Evolutionary conservation across 257 asterid species (phyloP).

Genomic region (Fraxinus americana): DNA sequence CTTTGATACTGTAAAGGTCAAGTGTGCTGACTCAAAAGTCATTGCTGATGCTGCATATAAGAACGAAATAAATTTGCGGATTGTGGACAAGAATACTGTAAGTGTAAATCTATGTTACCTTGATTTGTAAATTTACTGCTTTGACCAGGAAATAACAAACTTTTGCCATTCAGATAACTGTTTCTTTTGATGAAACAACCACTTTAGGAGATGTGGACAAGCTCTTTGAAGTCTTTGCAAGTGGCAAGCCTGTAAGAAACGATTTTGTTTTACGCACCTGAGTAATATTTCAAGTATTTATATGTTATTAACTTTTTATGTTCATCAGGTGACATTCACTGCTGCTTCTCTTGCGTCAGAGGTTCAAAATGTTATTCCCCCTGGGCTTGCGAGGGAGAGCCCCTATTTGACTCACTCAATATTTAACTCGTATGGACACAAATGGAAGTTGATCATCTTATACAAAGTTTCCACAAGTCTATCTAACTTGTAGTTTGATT

Average conservation of each 20-base stretch:
- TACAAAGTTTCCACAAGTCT: conserved; percentile 9
- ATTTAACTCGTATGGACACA: conserved; percentile 82
- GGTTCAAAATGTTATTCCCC: conserved; percentile 68
- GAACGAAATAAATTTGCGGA: conserved; percentile 69
- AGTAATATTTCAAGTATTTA: conserved; percentile 1
- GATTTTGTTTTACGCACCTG: conserved; percentile 17
- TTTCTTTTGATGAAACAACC: conserved; percentile 91
- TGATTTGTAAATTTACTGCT: conserved; percentile 3
- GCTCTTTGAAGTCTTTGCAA: conserved; percentile 74
- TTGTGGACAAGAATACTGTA: conserved; percentile 78
- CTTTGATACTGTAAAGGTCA: conserved; percentile 93
- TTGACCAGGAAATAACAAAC: neutral
- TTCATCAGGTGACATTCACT: conserved; percentile 67
- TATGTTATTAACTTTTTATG: conserved; percentile 11
- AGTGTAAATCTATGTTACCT: conserved; percentile 30
- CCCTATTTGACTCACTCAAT: conserved; percentile 75
- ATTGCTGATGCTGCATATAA: conserved; percentile 80
- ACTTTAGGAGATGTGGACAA: conserved; percentile 94
- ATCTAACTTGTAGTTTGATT: conserved; percentile 23
- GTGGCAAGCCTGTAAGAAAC: conserved; percentile 80
- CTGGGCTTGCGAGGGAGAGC: conserved; percentile 83
- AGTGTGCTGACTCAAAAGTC: conserved; percentile 69
- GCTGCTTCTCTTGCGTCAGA: conserved; percentile 90
- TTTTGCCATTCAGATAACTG: conserved; percentile 62
- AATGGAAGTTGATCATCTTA: conserved; percentile 2